These are phyloP conservation scores for Camellia lanceoleosa DNA, from an alignment of 148 eudicot genomes.

Conservation along the genomic window DNA sequence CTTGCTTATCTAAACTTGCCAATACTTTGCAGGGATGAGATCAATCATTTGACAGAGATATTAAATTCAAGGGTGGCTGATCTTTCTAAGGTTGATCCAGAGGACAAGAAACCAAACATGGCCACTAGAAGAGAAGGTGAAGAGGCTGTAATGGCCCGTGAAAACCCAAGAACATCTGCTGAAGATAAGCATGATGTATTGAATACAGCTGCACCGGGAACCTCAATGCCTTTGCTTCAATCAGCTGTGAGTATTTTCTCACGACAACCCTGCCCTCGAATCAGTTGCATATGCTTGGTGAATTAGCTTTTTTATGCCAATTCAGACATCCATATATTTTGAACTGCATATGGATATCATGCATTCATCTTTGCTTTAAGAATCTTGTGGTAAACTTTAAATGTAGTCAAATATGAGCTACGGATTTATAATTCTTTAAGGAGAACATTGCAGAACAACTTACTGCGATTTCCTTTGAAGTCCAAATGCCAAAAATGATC, in stretches of 20 bases:
- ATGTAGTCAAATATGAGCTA: neutral
- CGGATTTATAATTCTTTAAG: neutral
- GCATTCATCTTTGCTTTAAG: neutral
- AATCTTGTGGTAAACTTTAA: neutral
- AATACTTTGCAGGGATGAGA: conserved; percentile 64
- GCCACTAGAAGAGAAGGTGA: conserved; percentile 30
- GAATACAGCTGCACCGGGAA: conserved; percentile 29
- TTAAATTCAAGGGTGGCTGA: conserved; percentile 54
- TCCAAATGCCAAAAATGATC: neutral
- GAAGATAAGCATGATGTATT: conserved; percentile 30
- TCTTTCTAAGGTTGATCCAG: conserved; percentile 34
- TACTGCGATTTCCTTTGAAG: neutral
- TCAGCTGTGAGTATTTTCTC: conserved; percentile 46
- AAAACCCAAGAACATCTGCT: conserved; percentile 27
- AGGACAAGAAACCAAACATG: conserved; percentile 21
- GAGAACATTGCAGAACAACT: neutral
- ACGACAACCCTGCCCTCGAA: neutral
- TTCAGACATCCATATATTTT: neutral
- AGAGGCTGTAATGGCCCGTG: conserved; percentile 26
- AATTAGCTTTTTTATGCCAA: neutral
- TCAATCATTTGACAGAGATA: conserved; percentile 63
- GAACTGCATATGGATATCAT: neutral
- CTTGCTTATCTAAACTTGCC: neutral
- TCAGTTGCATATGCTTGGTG: neutral
- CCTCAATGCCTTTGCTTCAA: conserved; percentile 42